Conservation (phyloP, 2,329 filamentous ascomycete genomes). For the Aciculosporium take region DNA sequence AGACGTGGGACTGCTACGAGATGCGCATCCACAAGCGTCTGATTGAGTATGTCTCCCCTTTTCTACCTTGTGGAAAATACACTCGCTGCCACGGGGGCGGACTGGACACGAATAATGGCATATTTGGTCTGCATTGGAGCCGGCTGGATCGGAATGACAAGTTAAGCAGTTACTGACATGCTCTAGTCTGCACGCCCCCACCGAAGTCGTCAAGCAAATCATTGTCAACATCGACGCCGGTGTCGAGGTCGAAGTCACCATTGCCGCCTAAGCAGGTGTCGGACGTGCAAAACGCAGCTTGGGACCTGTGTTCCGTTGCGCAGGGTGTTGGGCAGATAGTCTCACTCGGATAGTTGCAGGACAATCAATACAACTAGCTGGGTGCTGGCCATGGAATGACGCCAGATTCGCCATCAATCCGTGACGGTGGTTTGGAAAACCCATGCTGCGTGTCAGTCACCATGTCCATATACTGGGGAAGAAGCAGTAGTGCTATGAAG, state of each 20-base stretch:
- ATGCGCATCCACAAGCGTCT: constrained; percentile 99
- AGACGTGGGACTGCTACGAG: constrained; percentile 99
- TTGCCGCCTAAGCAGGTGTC: constrained; percentile 51
- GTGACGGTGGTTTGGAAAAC: too few species aligned
- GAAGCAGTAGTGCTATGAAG: too few species aligned
- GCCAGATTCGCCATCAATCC: too few species aligned
- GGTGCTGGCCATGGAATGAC: background rate
- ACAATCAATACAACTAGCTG: constrained; percentile 3
- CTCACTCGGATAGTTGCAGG: constrained; percentile 2
- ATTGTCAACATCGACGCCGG: constrained; percentile 92
- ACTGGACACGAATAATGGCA: too few species aligned
- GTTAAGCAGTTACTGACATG: constrained; percentile 8
- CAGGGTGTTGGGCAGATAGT: background rate
- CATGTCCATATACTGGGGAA: too few species aligned
- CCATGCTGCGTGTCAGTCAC: too few species aligned
- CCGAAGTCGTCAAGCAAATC: constrained; percentile 94
- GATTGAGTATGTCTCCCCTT: constrained; percentile 57
- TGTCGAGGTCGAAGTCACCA: constrained; percentile 88
- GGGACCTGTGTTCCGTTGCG: background rate
- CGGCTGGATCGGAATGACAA: too few species aligned
- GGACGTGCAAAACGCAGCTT: background rate
- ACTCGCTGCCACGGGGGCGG: too few species aligned
- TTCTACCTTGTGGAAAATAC: too few species aligned
- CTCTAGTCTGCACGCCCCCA: constrained; percentile 75
- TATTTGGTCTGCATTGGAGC: too few species aligned